Conservation (phyloP, 345 rosid genomes). For the rapeseed (Brassica napus) region DNA sequence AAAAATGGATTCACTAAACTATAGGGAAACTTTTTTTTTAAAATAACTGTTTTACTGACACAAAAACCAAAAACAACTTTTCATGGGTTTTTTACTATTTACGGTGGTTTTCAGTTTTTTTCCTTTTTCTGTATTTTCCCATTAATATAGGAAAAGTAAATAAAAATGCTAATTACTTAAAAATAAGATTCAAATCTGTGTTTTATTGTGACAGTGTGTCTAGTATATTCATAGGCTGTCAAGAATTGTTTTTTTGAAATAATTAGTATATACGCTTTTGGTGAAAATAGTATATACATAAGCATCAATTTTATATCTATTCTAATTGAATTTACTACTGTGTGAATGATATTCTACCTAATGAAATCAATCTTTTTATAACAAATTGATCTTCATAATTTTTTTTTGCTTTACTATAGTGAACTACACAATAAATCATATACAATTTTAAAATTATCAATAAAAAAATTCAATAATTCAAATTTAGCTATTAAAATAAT, state of each 20-base stretch:
- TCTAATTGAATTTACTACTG: background rate
- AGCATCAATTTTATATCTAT: background rate
- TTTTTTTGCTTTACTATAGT: no score
- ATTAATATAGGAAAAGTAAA: no score
- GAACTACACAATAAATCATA: no score
- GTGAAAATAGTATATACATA: background rate
- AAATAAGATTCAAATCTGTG: background rate
- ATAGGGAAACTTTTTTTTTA: no score
- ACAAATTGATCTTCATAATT: background rate
- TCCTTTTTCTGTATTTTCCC: background rate
- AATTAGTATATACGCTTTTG: background rate
- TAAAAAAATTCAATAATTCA: no score
- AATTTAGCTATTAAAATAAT: background rate
- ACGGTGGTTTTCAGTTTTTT: background rate
- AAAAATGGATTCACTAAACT: no score
- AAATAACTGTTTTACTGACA: no score
- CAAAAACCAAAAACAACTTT: background rate
- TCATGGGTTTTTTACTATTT: background rate
- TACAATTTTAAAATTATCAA: no score
- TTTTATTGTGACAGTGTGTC: background rate
- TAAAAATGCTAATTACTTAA: background rate
- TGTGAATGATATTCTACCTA: background rate
- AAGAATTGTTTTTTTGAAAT: no score
- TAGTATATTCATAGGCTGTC: background rate
- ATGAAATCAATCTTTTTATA: no score